Base-by-base conservation (phyloP, 1,284 basidiomycete species). In the Lentinus polychrous region DNA sequence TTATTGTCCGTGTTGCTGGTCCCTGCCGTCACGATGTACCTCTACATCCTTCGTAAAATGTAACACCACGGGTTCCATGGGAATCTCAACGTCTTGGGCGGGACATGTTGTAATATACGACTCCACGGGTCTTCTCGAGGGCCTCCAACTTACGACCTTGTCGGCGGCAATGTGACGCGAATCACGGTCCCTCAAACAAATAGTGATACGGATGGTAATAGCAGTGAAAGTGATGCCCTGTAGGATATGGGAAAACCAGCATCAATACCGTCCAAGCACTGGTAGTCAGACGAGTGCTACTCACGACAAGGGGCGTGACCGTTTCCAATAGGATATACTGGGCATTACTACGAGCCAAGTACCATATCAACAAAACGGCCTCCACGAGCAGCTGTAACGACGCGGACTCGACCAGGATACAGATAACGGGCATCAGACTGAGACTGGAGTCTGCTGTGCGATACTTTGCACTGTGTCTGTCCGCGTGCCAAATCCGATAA, bases 351-450 rank as follows among this genome's bases (percentile, higher is more conserved):
- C 57, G 48, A 15, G 55, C 43, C 8, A 55, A 54, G 48, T 66
- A 65, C 15, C 65, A 45, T 12, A 60, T 52, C 18, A 67, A 58
- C n/a, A 66, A 46, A 17, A 64, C 39, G 34, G 63, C 33, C 32
- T 64, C 55, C 20, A 57, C 52, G 14, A 62, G 20, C 17, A 62
- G 52, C 43, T 65, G 64, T 15, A 66, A 46, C 46, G 57, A 53
- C 1, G 64, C 65, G 42, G 60, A 62, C 51, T 67, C 64, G 34
- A 66, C 48, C 7, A 66, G 49, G 48, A 67, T 64, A 5, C 61
- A 55, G 10, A 63, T 24, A 8, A 48, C 39, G 4, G 46, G 46
- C 46, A 40, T 32, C 35, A 47, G 18, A 24, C 32, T 47, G 27
- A 37, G 18, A 37, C 18, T 37, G 35, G 35, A 37, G 4, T 18